Percentiles rank a stretch among this genome's conserved stretches.
Conservation (phyloP, 495 filamentous ascomycete genomes). For the Penicillium parvum region DNA sequence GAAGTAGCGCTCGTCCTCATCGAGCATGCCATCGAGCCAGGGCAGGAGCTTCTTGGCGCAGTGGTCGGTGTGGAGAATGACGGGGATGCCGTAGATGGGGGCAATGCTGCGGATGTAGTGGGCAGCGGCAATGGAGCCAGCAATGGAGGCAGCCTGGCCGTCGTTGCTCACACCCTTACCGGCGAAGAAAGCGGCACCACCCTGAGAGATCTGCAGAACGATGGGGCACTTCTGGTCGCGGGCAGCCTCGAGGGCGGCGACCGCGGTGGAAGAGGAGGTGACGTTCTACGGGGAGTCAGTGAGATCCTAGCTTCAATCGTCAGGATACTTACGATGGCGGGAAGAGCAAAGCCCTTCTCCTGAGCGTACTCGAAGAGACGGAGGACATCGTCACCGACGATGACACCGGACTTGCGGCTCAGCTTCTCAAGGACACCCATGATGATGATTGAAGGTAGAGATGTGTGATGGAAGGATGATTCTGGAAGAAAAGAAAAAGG, state of each 20-base stretch:
- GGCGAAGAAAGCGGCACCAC: conserved; percentile 90
- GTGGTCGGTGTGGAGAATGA: conserved; percentile 89
- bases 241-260: conserved; percentile 88
- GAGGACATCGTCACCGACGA: conserved; percentile 78
- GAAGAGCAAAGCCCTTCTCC: conserved; percentile 82
- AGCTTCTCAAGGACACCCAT: conserved; percentile 67
- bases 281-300: conserved; percentile 54
- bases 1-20: conserved; percentile 88
- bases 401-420: conserved; percentile 76
- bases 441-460: conserved; percentile 25
- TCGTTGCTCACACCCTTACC: conserved; percentile 85
- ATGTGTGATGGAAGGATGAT: conserved; percentile 4
- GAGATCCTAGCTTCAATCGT: background rate
- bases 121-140: conserved; percentile 80
- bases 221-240: conserved; percentile 82
- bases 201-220: conserved; percentile 88
- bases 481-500: conserved; percentile 8
- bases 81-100: conserved; percentile 82
- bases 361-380: conserved; percentile 80
- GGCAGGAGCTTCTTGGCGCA: conserved; percentile 92
- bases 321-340: conserved; percentile 66
- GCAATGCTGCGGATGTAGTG: conserved; percentile 91
- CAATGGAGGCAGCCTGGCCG: conserved; percentile 82
- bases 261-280: conserved; percentile 85
- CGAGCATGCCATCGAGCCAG: conserved; percentile 95